Percentiles rank a stretch among this genome's conserved stretches.
phyloP scores from a whole-genome alignment of 257 asterid species.

The Leonotis leonurus region DNA sequence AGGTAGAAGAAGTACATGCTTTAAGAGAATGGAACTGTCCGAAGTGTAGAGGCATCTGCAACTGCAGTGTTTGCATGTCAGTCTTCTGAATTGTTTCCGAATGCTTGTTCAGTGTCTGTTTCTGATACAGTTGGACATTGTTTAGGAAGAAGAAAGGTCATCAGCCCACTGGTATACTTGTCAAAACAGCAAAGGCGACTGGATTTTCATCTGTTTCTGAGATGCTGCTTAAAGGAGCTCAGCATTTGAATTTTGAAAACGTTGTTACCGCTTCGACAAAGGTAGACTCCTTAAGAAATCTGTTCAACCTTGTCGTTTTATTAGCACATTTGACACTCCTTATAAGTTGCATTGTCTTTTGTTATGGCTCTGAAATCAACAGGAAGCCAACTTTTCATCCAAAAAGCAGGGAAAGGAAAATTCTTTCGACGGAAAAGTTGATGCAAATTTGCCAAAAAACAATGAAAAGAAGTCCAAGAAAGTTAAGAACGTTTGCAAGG shows the following conservation, averaged over 20 bases:
- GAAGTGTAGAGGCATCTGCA: slow-evolving; percentile 81
- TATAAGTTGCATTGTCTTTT: slow-evolving; percentile 10
- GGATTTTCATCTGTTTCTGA: slow-evolving; percentile 76
- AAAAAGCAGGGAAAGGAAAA: slow-evolving; percentile 56
- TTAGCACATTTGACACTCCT: not conserved
- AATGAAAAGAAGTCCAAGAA: slow-evolving; percentile 28
- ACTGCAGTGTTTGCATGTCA: slow-evolving; percentile 86
- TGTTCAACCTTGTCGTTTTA: not conserved
- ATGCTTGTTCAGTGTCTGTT: not conserved
- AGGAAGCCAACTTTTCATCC: slow-evolving; percentile 33
- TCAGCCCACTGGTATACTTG: slow-evolving; percentile 72
- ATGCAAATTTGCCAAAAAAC: slow-evolving; percentile 23
- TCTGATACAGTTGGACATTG: slow-evolving; percentile 11
- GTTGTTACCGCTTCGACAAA: slow-evolving; percentile 17
- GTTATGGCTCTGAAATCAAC: slow-evolving; percentile 21
- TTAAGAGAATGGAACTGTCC: slow-evolving; percentile 75
- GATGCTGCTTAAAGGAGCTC: slow-evolving; percentile 33
- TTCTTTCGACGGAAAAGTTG: slow-evolving; percentile 34
- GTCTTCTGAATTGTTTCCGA: slow-evolving; percentile 11
- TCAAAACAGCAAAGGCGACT: slow-evolving; percentile 52
- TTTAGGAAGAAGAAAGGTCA: slow-evolving; percentile 56
- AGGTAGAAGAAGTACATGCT: slow-evolving; percentile 52
- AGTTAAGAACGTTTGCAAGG: slow-evolving; percentile 20
- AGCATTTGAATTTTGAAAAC: not conserved
- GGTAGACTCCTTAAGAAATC: slow-evolving; percentile 30